A percentile compares a stretch with the other conserved stretches of the same genome.
These are phyloP conservation scores for Boletus tylopilopsis DNA, from an alignment of 768 basidiomycete genomes.

Conservation along the genomic window DNA sequence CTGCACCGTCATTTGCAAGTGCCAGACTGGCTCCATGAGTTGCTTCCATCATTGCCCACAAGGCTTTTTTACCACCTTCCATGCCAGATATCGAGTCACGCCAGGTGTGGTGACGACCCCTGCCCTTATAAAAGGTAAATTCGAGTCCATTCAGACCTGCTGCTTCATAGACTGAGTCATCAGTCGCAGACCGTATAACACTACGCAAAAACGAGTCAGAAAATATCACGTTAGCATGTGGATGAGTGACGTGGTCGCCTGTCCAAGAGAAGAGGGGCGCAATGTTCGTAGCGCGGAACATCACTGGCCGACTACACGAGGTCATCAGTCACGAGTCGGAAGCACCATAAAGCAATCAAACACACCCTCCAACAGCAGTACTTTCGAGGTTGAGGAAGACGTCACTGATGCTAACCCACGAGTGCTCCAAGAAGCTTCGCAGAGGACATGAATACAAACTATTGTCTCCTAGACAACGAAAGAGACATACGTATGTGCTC, in stretches of 20 bases:
- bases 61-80: slow-evolving; percentile 46
- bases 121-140: slow-evolving; percentile 71
- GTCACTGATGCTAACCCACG: slow-evolving; percentile 63
- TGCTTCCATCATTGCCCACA: slow-evolving; percentile 82
- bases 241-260: slow-evolving; percentile 47
- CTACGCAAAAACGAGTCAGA: slow-evolving; percentile 67
- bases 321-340: neutral
- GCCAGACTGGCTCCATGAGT: slow-evolving; percentile 50
- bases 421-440: slow-evolving; percentile 63
- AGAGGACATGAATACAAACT: neutral
- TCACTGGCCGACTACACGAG: slow-evolving; percentile 57
- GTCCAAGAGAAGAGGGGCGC: slow-evolving; percentile 53
- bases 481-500: slow-evolving; percentile 56
- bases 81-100: slow-evolving; percentile 64
- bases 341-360: slow-evolving; percentile 14
- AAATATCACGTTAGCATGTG: slow-evolving; percentile 68
- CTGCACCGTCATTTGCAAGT: slow-evolving; percentile 45
- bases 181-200: slow-evolving; percentile 65
- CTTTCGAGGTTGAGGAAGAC: slow-evolving; percentile 83
- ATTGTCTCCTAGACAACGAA: slow-evolving; percentile 4
- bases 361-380: slow-evolving; percentile 70
- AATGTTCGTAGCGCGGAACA: slow-evolving; percentile 69
- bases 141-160: slow-evolving; percentile 67
- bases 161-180: slow-evolving; percentile 64
- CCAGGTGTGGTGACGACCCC: slow-evolving; percentile 75